These are phyloP conservation scores for Nitzschia palea DNA, from an alignment of 108 stramenopile genomes.

Conservation along the genomic window DNA sequence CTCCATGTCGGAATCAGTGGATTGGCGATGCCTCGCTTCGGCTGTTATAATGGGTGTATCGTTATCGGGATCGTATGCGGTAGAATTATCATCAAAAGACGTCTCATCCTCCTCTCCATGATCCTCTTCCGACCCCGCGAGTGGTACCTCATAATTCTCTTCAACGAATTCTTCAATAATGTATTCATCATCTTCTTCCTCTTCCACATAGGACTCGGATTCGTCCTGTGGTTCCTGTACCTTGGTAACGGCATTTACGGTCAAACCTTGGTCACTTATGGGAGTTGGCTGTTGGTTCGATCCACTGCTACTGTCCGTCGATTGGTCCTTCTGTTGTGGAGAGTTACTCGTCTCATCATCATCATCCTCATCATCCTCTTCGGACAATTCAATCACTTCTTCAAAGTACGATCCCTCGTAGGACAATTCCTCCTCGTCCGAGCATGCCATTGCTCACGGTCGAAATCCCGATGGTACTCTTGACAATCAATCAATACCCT, in stretches of 20 bases:
- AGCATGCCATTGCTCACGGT: no score
- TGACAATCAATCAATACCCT: no score
- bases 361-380: slow-evolving; percentile 2
- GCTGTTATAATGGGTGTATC: neutral
- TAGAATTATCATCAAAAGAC: slow-evolving; percentile 1
- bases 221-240: neutral
- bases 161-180: neutral
- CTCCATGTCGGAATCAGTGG: neutral
- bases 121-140: neutral
- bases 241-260: neutral
- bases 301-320: neutral
- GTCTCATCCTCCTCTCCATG: neutral
- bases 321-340: neutral
- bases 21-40: neutral
- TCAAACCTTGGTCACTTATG: no score
- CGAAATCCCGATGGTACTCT: no score
- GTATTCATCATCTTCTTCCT: slow-evolving; percentile 4
- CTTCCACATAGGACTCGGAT: neutral
- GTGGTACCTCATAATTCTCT: neutral
- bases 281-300: neutral
- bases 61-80: slow-evolving; percentile 7
- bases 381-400: slow-evolving; percentile 11
- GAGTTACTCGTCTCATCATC: neutral
- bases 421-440: no score
- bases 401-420: slow-evolving; percentile 11